Conservation (phyloP, 2,329 filamentous ascomycete species). For the Diaporthe nobilis region DNA sequence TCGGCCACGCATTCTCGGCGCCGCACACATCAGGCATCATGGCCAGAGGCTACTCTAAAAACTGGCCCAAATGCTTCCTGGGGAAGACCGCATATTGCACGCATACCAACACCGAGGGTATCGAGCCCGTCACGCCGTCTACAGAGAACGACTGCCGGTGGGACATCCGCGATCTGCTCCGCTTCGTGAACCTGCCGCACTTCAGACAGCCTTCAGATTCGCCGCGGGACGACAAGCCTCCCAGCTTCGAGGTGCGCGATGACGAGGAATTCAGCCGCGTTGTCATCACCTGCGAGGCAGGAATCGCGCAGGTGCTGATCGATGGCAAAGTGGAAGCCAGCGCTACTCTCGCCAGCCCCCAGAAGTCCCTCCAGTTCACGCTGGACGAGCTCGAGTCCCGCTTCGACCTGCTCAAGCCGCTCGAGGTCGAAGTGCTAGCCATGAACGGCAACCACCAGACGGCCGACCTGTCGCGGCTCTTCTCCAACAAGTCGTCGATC, state of each 20-base stretch:
- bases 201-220: slow-evolving; percentile 76
- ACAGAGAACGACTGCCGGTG: slow-evolving; percentile 73
- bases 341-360: background rate
- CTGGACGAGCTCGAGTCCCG: slow-evolving; percentile 49
- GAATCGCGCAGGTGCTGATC: slow-evolving; percentile 44
- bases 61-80: slow-evolving; percentile 61
- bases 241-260: slow-evolving; percentile 9
- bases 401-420: slow-evolving; percentile 48
- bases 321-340: slow-evolving; percentile 23
- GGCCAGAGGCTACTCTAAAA: slow-evolving; percentile 58
- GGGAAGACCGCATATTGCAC: slow-evolving; percentile 45
- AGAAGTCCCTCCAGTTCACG: background rate
- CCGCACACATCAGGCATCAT: slow-evolving; percentile 79
- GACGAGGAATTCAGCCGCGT: slow-evolving; percentile 41
- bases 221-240: slow-evolving; percentile 47
- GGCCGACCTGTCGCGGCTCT: slow-evolving; percentile 53
- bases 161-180: slow-evolving; percentile 77
- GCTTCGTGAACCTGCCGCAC: slow-evolving; percentile 77
- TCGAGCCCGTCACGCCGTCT: slow-evolving; percentile 51
- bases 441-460: slow-evolving; percentile 57
- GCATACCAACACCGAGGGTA: background rate
- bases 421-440: slow-evolving; percentile 53
- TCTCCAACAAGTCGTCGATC: slow-evolving; percentile 51
- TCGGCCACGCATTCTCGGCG: slow-evolving; percentile 78
- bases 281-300: slow-evolving; percentile 44